These are phyloP conservation scores for Trichosporon coremiiforme DNA, from an alignment of 1,284 basidiomycete species.

Conservation along the genomic window DNA sequence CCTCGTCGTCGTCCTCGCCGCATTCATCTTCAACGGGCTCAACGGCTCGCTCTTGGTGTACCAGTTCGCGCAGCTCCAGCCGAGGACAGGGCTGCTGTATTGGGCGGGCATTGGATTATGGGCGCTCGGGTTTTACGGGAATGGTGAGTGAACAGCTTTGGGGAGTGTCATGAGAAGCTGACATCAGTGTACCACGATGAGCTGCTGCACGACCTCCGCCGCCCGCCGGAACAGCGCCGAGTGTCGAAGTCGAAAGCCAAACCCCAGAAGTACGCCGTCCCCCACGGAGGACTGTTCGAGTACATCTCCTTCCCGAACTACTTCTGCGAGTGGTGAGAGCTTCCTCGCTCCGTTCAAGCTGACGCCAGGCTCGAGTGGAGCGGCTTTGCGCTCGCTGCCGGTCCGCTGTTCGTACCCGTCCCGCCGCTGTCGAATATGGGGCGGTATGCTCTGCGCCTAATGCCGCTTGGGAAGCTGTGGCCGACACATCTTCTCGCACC, in stretches of 20 bases:
- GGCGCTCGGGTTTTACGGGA: conserved; percentile 71
- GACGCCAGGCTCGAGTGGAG: conserved; percentile 71
- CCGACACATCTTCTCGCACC: conserved; percentile 59
- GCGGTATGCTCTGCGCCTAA: neutral
- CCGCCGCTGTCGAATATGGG: conserved; percentile 19
- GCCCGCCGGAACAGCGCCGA: conserved; percentile 39
- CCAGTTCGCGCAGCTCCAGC: conserved; percentile 1
- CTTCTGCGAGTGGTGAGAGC: conserved; percentile 70
- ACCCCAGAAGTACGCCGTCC: conserved; percentile 68
- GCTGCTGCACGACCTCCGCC: conserved; percentile 73
- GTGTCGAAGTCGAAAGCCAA: conserved; percentile 38
- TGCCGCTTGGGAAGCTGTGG: conserved; percentile 29
- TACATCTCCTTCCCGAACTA: conserved; percentile 92
- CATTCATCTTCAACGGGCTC: conserved; percentile 59
- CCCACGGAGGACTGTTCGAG: conserved; percentile 74
- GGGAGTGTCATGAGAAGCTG: neutral
- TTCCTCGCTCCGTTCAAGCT: neutral
- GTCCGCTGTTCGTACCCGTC: conserved; percentile 32
- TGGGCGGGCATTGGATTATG: conserved; percentile 68
- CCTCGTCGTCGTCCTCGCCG: conserved; percentile 65
- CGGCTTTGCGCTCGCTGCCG: conserved; percentile 69
- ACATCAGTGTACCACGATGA: conserved; percentile 75
- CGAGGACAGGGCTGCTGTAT: conserved; percentile 56
- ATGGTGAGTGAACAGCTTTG: conserved; percentile 54
- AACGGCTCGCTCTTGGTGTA: conserved; percentile 41